A percentile compares a stretch with the other conserved stretches of the same genome.
Conservation (phyloP, 2,329 filamentous ascomycete genomes). For the Cordyceps pruinosa region DNA sequence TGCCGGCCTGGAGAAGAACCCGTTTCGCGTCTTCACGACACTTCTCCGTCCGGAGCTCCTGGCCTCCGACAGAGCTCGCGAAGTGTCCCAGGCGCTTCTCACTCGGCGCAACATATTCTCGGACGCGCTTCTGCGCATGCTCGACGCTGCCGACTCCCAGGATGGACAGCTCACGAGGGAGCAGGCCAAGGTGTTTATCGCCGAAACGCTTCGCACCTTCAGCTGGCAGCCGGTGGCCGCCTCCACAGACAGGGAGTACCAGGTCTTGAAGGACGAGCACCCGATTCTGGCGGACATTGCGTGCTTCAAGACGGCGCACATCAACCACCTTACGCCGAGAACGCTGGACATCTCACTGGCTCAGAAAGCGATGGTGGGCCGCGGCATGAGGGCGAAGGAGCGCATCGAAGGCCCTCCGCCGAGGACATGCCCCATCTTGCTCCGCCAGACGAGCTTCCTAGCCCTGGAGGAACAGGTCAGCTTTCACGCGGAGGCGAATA, state of each 20-base stretch:
- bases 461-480: slow-evolving; percentile 41
- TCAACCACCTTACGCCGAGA: slow-evolving; percentile 47
- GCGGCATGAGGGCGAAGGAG: slow-evolving; percentile 38
- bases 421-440: slow-evolving; percentile 37
- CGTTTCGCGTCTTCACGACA: slow-evolving; percentile 35
- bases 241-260: slow-evolving; percentile 35
- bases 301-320: slow-evolving; percentile 36
- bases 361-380: slow-evolving; percentile 34
- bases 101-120: slow-evolving; percentile 36
- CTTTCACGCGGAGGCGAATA: slow-evolving; percentile 25
- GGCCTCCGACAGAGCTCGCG: slow-evolving; percentile 17
- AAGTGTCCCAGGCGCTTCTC: slow-evolving; percentile 28
- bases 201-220: slow-evolving; percentile 39
- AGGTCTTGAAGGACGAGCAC: slow-evolving; percentile 34
- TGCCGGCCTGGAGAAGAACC: slow-evolving; percentile 31
- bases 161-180: slow-evolving; percentile 20
- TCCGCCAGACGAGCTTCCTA: slow-evolving; percentile 48
- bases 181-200: slow-evolving; percentile 32
- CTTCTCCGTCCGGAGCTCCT: slow-evolving; percentile 36
- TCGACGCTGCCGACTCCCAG: slow-evolving; percentile 28
- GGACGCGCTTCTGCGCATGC: slow-evolving; percentile 27
- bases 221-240: slow-evolving; percentile 38
- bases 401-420: slow-evolving; percentile 45
- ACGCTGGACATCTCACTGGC: slow-evolving; percentile 41
- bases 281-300: slow-evolving; percentile 43